Evolutionary conservation across 2,329 filamentous ascomycete genomes (phyloP).

Genomic region (Hypoxylon sp.): DNA sequence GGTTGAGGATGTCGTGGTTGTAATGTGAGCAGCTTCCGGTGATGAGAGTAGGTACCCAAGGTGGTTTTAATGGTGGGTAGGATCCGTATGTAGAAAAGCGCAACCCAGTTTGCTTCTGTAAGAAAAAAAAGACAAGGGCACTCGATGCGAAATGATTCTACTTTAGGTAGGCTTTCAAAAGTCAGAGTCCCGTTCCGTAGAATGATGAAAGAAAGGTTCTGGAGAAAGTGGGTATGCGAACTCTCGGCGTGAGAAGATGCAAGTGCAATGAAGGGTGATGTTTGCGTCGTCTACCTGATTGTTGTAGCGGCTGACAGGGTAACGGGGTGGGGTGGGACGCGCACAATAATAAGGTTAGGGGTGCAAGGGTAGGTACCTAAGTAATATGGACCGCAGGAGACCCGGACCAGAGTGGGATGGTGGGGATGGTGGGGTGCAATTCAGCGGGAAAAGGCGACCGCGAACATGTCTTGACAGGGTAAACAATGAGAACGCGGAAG

Average conservation of each 20-base stretch:
- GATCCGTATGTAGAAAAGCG: neutral
- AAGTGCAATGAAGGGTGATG: conserved; percentile 11
- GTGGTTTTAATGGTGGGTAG: conserved; percentile 1
- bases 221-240: conserved; percentile 1
- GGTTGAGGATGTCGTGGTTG: neutral
- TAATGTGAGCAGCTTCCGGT: neutral
- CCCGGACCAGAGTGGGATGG: conserved; percentile 9
- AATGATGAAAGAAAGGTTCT: neutral
- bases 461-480: conserved; percentile 3
- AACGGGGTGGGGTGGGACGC: conserved; percentile 26
- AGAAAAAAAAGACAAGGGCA: conserved; percentile 8
- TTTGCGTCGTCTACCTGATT: conserved; percentile 23
- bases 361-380: conserved; percentile 10
- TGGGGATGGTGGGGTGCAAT: conserved; percentile 15
- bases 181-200: neutral
- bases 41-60: neutral
- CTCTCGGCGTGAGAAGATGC: conserved; percentile 3
- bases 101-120: conserved; percentile 9
- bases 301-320: conserved; percentile 29
- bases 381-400: conserved; percentile 22
- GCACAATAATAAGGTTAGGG: conserved; percentile 27
- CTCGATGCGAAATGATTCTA: neutral
- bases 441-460: neutral
- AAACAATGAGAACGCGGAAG: conserved; percentile 11
- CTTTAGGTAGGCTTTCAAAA: conserved; percentile 3